A percentile compares a stretch with the other conserved stretches of the same genome.
Conservation (phyloP, 345 rosid genomes). For the Carallia brachiata region DNA sequence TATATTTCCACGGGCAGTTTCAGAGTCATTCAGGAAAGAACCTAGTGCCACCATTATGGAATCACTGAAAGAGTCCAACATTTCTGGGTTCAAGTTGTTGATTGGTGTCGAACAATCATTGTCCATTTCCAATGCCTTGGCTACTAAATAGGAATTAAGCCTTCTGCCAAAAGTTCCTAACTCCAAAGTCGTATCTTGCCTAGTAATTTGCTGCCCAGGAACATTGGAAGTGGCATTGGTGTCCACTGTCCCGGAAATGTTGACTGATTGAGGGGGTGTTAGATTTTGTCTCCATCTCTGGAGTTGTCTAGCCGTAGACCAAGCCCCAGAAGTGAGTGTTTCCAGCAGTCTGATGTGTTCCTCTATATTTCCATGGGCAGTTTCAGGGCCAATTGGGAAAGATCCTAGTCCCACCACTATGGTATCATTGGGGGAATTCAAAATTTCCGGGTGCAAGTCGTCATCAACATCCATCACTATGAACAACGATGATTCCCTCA, state of each 20-base stretch:
- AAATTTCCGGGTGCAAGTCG: conserved; percentile 43
- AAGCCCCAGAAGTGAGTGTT: conserved; percentile 43
- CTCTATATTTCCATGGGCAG: conserved; percentile 48
- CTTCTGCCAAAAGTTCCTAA: too few species aligned
- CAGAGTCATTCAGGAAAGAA: conserved; percentile 42
- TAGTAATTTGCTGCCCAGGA: background rate
- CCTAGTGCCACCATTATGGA: conserved; percentile 26
- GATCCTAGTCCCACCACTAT: conserved; percentile 20
- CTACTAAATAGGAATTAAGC: background rate
- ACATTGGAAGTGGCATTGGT: conserved; percentile 20
- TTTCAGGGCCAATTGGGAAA: conserved; percentile 42
- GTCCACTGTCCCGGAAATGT: conserved; percentile 19
- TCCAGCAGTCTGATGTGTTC: conserved; percentile 59
- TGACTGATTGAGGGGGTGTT: conserved; percentile 11
- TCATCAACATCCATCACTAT: conserved; percentile 46
- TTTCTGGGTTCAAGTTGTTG: conserved; percentile 39
- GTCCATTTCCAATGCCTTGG: conserved; percentile 35
- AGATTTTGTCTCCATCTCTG: conserved; percentile 34
- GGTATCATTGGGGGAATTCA: conserved; percentile 26
- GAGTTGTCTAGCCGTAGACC: conserved; percentile 24
- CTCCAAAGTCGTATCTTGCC: too few species aligned
- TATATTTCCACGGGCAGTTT: conserved; percentile 43
- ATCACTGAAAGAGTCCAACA: conserved; percentile 28
- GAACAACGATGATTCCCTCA: too few species aligned
- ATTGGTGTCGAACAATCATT: too few species aligned